Evolutionary conservation across 805 yeast genomes (phyloP).

Genomic region (Saccharomycopsis schoenii): DNA sequence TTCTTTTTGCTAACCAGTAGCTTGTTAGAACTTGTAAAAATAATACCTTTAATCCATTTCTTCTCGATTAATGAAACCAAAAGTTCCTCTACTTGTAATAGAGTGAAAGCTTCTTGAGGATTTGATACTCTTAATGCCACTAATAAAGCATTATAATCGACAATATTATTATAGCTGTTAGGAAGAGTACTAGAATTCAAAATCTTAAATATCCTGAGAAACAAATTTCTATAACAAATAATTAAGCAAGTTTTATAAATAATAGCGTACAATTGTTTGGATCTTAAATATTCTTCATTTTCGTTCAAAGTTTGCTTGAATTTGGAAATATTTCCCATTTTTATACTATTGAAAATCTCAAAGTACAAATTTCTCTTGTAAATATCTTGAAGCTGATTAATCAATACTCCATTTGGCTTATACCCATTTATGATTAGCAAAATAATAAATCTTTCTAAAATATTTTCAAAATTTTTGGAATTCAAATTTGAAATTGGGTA

Average conservation of each 20-base stretch:
- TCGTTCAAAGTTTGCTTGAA: neutral
- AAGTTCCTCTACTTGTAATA: conserved; percentile 12
- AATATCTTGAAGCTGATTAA: neutral
- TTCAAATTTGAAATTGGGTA: neutral
- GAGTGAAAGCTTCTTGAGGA: neutral
- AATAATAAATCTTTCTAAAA: conserved; percentile 8
- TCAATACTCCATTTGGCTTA: conserved; percentile 5
- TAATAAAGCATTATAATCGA: conserved; percentile 5
- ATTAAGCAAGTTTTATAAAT: neutral
- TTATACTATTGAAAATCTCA: neutral
- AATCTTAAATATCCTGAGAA: conserved; percentile 6
- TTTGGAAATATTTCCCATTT: conserved; percentile 3
- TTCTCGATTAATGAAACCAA: conserved; percentile 14
- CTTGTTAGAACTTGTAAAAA: conserved; percentile 6
- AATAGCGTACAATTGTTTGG: conserved; percentile 3
- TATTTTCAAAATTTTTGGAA: conserved; percentile 1
- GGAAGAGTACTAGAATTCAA: conserved; percentile 2
- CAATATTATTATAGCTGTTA: conserved; percentile 3
- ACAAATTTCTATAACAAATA: conserved; percentile 10
- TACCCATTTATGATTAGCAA: conserved; percentile 9
- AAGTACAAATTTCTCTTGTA: neutral
- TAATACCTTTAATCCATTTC: conserved; percentile 15
- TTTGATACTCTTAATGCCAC: conserved; percentile 2
- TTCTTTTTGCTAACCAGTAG: conserved; percentile 12
- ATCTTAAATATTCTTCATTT: neutral